Evolutionary conservation across 495 filamentous ascomycete genomes (phyloP).

Genomic region (Neurospora hispaniola): DNA sequence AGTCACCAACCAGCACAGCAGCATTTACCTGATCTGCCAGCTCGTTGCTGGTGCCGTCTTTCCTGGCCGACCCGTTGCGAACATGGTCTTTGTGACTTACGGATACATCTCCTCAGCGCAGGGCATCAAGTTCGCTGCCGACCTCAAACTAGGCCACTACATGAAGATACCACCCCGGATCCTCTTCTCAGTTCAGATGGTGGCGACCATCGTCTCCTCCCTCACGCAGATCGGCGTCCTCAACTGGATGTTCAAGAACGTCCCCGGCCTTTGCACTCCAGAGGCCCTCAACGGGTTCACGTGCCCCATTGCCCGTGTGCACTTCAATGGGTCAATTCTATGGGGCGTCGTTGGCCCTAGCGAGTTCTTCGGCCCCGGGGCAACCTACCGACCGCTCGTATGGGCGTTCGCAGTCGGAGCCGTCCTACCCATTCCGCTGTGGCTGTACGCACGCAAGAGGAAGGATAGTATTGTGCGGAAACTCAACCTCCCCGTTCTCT

Average conservation of each 20-base stretch:
- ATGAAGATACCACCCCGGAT: slow-evolving; percentile 85
- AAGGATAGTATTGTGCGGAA: slow-evolving; percentile 44
- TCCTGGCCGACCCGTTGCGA: slow-evolving; percentile 71
- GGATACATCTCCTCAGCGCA: slow-evolving; percentile 74
- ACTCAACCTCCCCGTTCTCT: slow-evolving; percentile 62
- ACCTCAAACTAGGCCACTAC: slow-evolving; percentile 83
- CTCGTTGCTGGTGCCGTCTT: slow-evolving; percentile 70
- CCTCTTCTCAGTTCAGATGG: slow-evolving; percentile 71
- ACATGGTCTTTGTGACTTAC: slow-evolving; percentile 85
- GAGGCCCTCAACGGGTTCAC: slow-evolving; percentile 75
- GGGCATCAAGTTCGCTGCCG: slow-evolving; percentile 76
- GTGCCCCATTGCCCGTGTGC: slow-evolving; percentile 76
- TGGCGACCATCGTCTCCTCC: slow-evolving; percentile 67
- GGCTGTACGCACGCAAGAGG: slow-evolving; percentile 45
- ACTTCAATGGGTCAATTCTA: slow-evolving; percentile 81
- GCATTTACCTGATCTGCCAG: slow-evolving; percentile 73
- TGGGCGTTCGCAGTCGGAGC: slow-evolving; percentile 74
- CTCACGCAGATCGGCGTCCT: slow-evolving; percentile 73
- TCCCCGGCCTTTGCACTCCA: slow-evolving; percentile 66
- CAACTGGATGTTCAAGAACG: slow-evolving; percentile 80
- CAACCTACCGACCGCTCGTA: slow-evolving; percentile 57
- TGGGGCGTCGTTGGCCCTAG: slow-evolving; percentile 79
- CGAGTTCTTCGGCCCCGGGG: slow-evolving; percentile 64
- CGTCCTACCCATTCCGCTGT: slow-evolving; percentile 55
- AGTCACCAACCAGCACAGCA: slow-evolving; percentile 73